These are phyloP conservation scores for Jaltomata sinuosa DNA, from an alignment of 257 asterid species.

Conservation along the genomic window DNA sequence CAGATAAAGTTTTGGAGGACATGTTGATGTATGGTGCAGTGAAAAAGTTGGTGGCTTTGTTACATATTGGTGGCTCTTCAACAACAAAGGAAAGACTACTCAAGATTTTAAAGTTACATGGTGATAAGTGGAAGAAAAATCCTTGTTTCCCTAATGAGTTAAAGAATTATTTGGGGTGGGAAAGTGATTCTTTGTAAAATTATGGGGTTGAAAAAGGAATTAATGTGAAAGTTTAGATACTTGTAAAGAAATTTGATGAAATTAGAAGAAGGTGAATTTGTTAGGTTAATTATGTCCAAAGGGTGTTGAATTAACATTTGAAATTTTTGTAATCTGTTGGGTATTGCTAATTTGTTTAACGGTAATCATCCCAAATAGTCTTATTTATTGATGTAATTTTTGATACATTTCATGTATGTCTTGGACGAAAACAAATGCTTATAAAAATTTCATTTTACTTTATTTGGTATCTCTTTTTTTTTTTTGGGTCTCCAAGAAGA, in stretches of 20 bases:
- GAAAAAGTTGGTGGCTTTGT: conserved; percentile 52
- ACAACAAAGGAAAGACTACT: conserved; percentile 48
- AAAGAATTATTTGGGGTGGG: conserved; percentile 47
- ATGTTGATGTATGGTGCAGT: conserved; percentile 62
- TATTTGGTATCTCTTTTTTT: background rate
- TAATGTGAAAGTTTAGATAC: background rate
- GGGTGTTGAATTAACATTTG: background rate
- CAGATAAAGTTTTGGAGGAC: conserved; percentile 70
- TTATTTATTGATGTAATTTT: background rate
- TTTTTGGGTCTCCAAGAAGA: background rate
- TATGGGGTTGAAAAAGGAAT: background rate
- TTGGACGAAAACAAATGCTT: background rate
- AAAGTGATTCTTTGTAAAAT: conserved; percentile 10
- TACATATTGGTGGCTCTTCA: conserved; percentile 38
- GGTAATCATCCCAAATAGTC: background rate
- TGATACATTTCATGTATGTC: background rate
- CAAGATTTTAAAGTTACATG: conserved; percentile 59
- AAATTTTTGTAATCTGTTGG: background rate
- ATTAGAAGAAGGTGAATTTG: background rate
- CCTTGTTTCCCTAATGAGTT: conserved; percentile 72
- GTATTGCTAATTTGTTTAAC: background rate
- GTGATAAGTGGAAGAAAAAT: conserved; percentile 50
- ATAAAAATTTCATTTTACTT: background rate
- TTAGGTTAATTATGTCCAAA: background rate
- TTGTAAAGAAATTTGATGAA: background rate